Base-by-base conservation (phyloP, 495 filamentous ascomycete genomes). In the Penicillium alfredii region DNA sequence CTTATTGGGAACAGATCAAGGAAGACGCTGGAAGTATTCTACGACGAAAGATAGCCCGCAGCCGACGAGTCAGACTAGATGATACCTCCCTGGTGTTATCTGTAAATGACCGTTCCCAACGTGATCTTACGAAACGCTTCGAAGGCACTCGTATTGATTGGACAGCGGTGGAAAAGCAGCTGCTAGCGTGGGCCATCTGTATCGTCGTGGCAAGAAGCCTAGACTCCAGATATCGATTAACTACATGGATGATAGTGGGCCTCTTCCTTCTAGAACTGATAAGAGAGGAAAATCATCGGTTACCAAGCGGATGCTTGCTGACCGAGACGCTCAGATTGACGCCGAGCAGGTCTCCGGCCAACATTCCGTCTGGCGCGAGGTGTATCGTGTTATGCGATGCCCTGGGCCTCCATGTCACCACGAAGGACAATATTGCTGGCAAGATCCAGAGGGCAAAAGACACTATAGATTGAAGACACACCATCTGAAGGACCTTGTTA, bases 391-490 rank as follows among this genome's bases (percentile, higher is more conserved):
- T 6, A 36, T 43, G 25, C 27, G 33, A 9, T 43, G 27, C 31
- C 27, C 26, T 24, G 25, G 32, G 19, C 8, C 33, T 0, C 19
- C 31, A 12, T 42, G 22, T 19, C 14, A 22, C 13, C 9, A 23
- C n/a, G 16, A 35, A 24, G 24, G 33, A 0, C 34, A 11, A 18
- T 11, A 44, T 28, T 44, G 16, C 34, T 44, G 20, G 40, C 20
- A 38, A 31, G 45, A 47, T 37, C 37, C 38, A 6, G 18, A 34
- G 2, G 21, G 32, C 4, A 49, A 43, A 26, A 47, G 44, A 26
- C 45, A 53, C 23, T 49, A 50, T 30, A 40, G 31, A 23, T 27
- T 56, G 3, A 32, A 33, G n/a, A 42, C 25, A 20, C 20, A 47
- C 21, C 21, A 38, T 36, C 30, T 56, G 30, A 50, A 38, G 28